These are phyloP conservation scores for Nitzschia palea DNA, from an alignment of 108 stramenopile genomes.

Conservation along the genomic window DNA sequence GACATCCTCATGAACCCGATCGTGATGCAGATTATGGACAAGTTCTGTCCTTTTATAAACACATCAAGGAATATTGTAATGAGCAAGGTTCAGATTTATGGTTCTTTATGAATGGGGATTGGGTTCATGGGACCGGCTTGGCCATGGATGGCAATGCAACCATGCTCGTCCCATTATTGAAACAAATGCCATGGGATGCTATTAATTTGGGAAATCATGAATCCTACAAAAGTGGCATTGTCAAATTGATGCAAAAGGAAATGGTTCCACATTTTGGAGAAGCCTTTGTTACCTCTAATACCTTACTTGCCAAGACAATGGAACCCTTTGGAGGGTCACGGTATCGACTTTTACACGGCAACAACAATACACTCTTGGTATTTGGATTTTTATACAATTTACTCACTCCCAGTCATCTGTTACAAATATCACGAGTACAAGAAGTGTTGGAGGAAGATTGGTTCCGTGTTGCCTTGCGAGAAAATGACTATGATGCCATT, in stretches of 20 bases:
- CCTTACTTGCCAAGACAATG: conserved; percentile 6
- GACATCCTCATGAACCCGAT: conserved; percentile 56
- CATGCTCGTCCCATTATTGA: conserved; percentile 53
- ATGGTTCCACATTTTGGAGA: conserved; percentile 61
- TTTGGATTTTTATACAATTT: conserved; percentile 81
- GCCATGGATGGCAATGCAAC: conserved; percentile 26
- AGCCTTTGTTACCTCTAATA: conserved; percentile 64
- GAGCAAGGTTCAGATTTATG: conserved; percentile 28
- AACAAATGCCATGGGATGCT: conserved; percentile 78
- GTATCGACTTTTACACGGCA: conserved; percentile 57
- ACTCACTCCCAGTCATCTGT: conserved; percentile 12
- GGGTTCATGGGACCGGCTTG: conserved; percentile 56
- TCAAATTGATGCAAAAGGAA: conserved; percentile 31
- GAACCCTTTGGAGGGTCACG: conserved; percentile 42
- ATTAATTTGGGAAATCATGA: conserved; percentile 82
- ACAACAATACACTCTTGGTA: conserved; percentile 41
- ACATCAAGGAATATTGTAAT: conserved; percentile 26
- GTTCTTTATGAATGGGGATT: conserved; percentile 64
- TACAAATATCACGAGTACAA: conserved; percentile 50
- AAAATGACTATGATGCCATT: conserved; percentile 61
- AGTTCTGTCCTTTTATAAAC: conserved; percentile 64
- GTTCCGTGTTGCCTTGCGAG: conserved; percentile 52
- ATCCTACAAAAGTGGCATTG: conserved; percentile 37
- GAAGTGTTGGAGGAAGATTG: conserved; percentile 51
- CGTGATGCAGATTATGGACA: conserved; percentile 71